Evolutionary conservation across 1,284 basidiomycete species (phyloP).

Genomic region (Ceratobasidium sp.): DNA sequence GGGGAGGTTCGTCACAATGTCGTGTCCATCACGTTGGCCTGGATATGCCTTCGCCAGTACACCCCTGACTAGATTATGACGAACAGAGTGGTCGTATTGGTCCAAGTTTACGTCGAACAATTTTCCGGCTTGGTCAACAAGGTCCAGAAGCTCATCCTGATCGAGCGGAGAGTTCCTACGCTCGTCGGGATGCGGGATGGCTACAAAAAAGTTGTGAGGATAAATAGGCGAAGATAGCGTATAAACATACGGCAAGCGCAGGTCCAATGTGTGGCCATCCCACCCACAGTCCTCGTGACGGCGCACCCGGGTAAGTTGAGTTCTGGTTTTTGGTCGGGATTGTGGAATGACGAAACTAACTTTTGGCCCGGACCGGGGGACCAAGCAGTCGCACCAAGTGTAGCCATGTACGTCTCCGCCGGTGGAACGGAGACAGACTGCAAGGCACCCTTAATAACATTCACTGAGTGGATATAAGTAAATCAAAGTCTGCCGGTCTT

Average conservation of each 20-base stretch:
- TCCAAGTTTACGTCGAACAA: conserved; percentile 15
- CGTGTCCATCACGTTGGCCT: too few species aligned
- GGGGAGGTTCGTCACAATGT: conserved; percentile 16
- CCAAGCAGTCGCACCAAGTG: conserved; percentile 25
- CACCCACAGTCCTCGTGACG: conserved; percentile 39
- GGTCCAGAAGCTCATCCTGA: background rate
- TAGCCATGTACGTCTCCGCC: conserved; percentile 6
- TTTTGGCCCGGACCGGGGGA: background rate
- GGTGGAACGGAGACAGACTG: conserved; percentile 33
- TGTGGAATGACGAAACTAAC: conserved; percentile 12
- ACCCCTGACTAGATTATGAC: conserved; percentile 27
- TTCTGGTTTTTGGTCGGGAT: conserved; percentile 26
- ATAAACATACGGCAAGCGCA: conserved; percentile 32
- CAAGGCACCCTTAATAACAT: conserved; percentile 30
- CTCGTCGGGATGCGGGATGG: conserved; percentile 25
- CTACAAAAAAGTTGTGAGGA: background rate
- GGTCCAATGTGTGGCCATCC: conserved; percentile 41
- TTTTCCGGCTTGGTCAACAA: background rate
- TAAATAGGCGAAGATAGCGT: background rate
- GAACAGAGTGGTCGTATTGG: conserved; percentile 21
- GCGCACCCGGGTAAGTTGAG: conserved; percentile 19
- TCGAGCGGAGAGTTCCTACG: conserved; percentile 5
- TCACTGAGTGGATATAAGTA: conserved; percentile 6
- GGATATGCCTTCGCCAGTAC: background rate
- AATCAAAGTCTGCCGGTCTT: background rate